Conservation (phyloP, 129 eudicot species). For the Rutidosis leptorrhynchoides region DNA sequence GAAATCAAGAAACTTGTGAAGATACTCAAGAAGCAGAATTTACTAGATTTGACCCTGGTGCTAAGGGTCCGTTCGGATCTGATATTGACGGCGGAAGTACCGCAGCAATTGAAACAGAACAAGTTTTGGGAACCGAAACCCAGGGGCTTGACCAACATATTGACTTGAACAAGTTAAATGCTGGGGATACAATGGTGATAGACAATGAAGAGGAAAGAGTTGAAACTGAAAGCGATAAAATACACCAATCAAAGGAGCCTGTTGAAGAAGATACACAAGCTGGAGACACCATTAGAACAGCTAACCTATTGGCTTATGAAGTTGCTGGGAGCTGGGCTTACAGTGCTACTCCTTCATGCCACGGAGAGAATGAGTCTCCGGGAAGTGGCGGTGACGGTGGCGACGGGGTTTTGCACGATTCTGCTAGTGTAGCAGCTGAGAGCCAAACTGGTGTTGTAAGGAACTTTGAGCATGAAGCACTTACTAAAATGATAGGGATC, state of each 20-base stretch:
- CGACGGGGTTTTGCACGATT: constrained; percentile 42
- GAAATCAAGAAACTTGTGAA: constrained; percentile 49
- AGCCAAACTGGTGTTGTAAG: constrained; percentile 56
- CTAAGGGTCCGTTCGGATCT: constrained; percentile 72
- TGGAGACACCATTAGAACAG: constrained; percentile 59
- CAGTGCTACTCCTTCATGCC: constrained; percentile 72
- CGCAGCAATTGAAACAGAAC: constrained; percentile 59
- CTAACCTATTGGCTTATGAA: constrained; percentile 87
- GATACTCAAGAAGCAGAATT: constrained; percentile 91
- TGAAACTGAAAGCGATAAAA: constrained; percentile 35
- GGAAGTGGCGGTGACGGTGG: constrained; percentile 36
- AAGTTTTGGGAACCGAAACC: constrained; percentile 53
- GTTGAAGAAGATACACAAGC: constrained; percentile 64
- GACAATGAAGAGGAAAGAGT: constrained; percentile 43
- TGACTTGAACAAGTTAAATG: constrained; percentile 44
- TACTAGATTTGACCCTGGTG: constrained; percentile 38
- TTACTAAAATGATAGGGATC: constrained; percentile 71
- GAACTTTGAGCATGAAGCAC: constrained; percentile 44
- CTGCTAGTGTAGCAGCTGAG: constrained; percentile 60
- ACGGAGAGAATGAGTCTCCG: constrained; percentile 79
- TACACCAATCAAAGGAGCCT: constrained; percentile 31
- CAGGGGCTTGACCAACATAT: constrained; percentile 33
- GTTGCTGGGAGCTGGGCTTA: constrained; percentile 89
- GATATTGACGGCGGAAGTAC: constrained; percentile 65
- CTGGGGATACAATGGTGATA: constrained; percentile 45